These are phyloP conservation scores for Mangifera indica DNA, from an alignment of 345 rosid species.

Conservation along the genomic window DNA sequence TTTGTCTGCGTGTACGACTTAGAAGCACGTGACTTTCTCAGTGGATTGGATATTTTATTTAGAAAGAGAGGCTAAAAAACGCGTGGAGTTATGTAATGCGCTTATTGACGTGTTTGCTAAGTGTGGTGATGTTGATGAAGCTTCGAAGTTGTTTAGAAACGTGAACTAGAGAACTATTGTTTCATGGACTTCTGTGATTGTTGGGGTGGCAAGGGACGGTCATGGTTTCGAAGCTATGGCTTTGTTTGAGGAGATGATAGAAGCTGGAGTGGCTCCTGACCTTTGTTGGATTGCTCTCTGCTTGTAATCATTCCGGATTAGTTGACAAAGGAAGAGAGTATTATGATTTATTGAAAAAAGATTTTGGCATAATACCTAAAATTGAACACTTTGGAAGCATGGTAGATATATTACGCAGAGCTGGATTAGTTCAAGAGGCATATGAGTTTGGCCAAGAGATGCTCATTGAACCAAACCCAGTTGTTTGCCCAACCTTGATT, in stretches of 20 bases:
- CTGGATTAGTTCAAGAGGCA: slow-evolving; percentile 47
- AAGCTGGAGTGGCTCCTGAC: slow-evolving; percentile 43
- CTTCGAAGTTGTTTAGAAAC: slow-evolving; percentile 42
- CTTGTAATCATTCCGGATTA: slow-evolving; percentile 48
- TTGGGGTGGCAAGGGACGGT: slow-evolving; percentile 57
- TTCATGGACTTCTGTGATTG: slow-evolving; percentile 62
- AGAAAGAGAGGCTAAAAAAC: slow-evolving; percentile 29
- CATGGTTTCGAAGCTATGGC: slow-evolving; percentile 51
- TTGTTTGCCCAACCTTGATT: slow-evolving; percentile 47
- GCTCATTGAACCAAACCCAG: slow-evolving; percentile 48
- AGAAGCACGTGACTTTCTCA: slow-evolving; percentile 58
- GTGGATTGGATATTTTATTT: slow-evolving; percentile 51
- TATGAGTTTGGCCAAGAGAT: slow-evolving; percentile 41
- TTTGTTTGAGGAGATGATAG: slow-evolving; percentile 50
- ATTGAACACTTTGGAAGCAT: slow-evolving; percentile 53
- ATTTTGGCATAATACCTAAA: slow-evolving; percentile 40
- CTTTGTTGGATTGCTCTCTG: slow-evolving; percentile 54
- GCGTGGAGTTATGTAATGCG: slow-evolving; percentile 47
- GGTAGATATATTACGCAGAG: slow-evolving; percentile 55
- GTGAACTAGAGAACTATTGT: slow-evolving; percentile 44
- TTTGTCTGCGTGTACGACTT: slow-evolving; percentile 55
- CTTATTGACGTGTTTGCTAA: slow-evolving; percentile 54
- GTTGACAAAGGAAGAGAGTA: slow-evolving; percentile 44
- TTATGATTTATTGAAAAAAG: slow-evolving; percentile 42
- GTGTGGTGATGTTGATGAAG: slow-evolving; percentile 58